Evolutionary conservation across 352 stramenopile genomes (phyloP), one percentile per base, ranked within the genome.

Genomic region (Albugo candida): DNA sequence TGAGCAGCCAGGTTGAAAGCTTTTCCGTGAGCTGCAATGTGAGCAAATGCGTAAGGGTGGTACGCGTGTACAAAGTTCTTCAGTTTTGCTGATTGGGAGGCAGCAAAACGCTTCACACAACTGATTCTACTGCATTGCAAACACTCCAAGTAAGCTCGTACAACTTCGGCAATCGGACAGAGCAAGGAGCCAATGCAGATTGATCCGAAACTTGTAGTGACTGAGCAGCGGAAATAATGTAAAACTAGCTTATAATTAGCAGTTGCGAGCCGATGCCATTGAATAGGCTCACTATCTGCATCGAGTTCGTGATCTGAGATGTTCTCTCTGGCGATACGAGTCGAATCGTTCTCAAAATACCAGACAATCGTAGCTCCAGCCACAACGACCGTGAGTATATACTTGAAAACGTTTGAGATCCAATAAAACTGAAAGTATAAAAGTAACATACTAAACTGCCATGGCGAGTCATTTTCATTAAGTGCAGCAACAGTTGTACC

Each of bases 391-490:
- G 75, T 85, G 35, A 88, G 53, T 18, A 91, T 63, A 41, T 83
- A 83, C 59, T 87, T 87, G 49, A 91, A 74, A 13, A 91, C 58
- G 48, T 91, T 86, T 24, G 78, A 84, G 43, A 67, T 88, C 78
- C 78, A 91, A 60, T 91, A 91, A 45, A 88, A 87, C 54, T 91
- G 78, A 36, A 86, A 69, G 42, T 85, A 72, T 16, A 91, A 43
- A 38, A 76, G 79, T 5, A 88, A 52, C 51, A 88, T 70, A 20
- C 58, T 70, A 20, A 87, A 64, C 36, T 61, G 66, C 70, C 70
- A 87, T 14, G 71, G 74, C 31, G 71, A 75, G 0, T 71, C 66
- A 11, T 61, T 61, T n/a, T 63, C 72, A 19, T 40, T 27, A 11
- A 84, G 62, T 49, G 66, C 78, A 0, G 68, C 70, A 13, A 91